Base-by-base conservation (phyloP, 2,329 filamentous ascomycete genomes). In the Cladophialophora carrionii region DNA sequence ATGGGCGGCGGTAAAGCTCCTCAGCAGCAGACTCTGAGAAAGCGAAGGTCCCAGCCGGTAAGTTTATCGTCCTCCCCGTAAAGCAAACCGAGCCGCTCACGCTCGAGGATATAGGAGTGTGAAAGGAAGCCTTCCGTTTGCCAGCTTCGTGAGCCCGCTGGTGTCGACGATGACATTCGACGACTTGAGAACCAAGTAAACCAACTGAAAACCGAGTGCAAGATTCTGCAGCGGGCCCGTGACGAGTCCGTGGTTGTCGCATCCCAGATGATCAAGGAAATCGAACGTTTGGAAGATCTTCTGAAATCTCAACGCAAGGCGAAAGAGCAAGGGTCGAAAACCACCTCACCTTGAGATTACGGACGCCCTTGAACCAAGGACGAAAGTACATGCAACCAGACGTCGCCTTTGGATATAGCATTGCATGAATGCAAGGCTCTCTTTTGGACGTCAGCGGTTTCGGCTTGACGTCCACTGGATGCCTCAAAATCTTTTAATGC, bases 1-100 rank as follows among this genome's bases (percentile, higher is more conserved):
- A 60, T 60, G 57, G 57, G 57, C 57, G 49, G 57, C 31, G 48
- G 57, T 60, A 51, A 22, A 53, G 24, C 9, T 53, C 57, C 24
- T 37, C 57, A 60, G 37, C 46, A 60, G 48, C 46, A 51, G n/a
- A 5, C 34, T 26, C 48, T 53, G 57, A 60, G 46, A 34, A 49
- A 51, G 48, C 48, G 31, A 31, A 37, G 48, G 29, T 52, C 46
- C 34, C 57, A 60, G 20, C 34, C 31, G 48, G 57, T 60, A 53
- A 52, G 57, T 51, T 43, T 22, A 43, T 43, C 17, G 37, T 43
- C 37, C 57, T 12, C 9, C 9, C 48, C 32, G 12, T 41, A 7
- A 1, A 24, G 48, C 20, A 9, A 24, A 60, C 22, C 17, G 57
- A 14, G 29, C n/a, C 24, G 43, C 57, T 60, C 57, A 60, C 51